These are phyloP conservation scores for Arachnomyces sp. DNA, from an alignment of 2,329 filamentous ascomycete genomes.

Conservation along the genomic window DNA sequence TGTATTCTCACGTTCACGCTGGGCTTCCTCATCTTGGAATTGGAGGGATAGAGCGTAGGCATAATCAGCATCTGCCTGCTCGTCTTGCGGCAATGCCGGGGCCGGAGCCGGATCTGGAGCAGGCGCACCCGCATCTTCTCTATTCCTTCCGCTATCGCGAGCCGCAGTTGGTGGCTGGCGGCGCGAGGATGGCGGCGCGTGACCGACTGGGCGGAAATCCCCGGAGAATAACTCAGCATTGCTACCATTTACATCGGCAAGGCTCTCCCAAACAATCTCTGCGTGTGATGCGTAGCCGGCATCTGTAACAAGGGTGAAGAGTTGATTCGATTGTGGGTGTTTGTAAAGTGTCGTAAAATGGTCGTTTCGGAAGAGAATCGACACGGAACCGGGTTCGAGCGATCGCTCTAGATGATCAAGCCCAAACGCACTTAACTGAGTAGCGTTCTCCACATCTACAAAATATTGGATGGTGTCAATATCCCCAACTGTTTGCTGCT, in stretches of 20 bases:
- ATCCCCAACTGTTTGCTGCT: conserved; percentile 75
- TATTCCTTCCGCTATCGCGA: conserved; percentile 6
- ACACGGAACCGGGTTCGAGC: conserved; percentile 68
- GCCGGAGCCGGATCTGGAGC: conserved; percentile 14
- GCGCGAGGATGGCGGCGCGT: conserved; percentile 28
- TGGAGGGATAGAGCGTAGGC: conserved; percentile 87
- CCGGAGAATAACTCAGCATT: conserved; percentile 79
- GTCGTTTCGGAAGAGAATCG: conserved; percentile 92
- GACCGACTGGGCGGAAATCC: conserved; percentile 79
- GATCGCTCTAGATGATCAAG: conserved; percentile 64
- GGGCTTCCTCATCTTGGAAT: conserved; percentile 89
- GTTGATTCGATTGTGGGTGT: conserved; percentile 66
- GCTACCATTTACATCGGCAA: conserved; percentile 80
- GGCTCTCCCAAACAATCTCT: conserved; percentile 92
- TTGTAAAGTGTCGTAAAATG: conserved; percentile 94
- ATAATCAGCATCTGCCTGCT: conserved; percentile 64
- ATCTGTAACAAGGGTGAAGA: conserved; percentile 85
- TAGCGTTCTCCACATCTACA: conserved; percentile 63
- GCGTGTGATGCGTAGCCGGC: conserved; percentile 80
- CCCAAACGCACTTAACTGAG: conserved; percentile 78
- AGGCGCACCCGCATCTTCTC: conserved; percentile 11
- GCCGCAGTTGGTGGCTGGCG: conserved; percentile 5
- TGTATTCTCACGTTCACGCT: conserved; percentile 54
- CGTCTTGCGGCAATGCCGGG: conserved; percentile 39
- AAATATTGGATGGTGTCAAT: conserved; percentile 79